Percentiles rank a stretch among this genome's conserved stretches.
Evolutionary conservation across 371 early-diverging fungal genomes (phyloP).

Genomic region (Dinochytrium kinnereticum): DNA sequence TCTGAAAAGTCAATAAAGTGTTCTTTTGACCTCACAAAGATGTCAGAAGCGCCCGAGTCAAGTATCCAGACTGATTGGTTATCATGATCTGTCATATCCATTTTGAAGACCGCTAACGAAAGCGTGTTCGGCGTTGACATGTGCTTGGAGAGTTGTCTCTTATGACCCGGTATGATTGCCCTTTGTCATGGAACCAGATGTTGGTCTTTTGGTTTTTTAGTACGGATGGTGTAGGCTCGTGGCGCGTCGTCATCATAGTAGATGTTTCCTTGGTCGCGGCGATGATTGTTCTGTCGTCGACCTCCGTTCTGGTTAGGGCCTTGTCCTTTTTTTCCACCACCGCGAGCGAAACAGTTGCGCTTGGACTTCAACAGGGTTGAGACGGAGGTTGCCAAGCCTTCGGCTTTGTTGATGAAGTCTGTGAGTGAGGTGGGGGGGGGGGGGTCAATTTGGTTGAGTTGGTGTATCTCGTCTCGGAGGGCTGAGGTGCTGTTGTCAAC

Average conservation of each 20-base stretch:
- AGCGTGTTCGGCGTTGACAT: not conserved
- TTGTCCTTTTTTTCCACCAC: not conserved
- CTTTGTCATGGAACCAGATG: not conserved
- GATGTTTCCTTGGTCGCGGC: not conserved
- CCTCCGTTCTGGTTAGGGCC: not conserved
- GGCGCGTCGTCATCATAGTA: not conserved
- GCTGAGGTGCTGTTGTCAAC: no score
- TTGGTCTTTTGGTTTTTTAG: not conserved
- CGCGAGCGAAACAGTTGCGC: slow-evolving; percentile 43
- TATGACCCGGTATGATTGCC: not conserved
- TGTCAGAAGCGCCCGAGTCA: not conserved
- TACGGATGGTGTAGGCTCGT: not conserved
- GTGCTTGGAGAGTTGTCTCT: not conserved
- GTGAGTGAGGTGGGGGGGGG: no score
- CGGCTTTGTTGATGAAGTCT: no score
- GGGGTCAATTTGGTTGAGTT: no score
- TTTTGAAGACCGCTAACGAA: no score
- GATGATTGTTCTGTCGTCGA: not conserved
- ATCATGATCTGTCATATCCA: not conserved
- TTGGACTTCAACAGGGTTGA: no score
- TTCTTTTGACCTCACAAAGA: not conserved
- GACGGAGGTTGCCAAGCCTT: no score
- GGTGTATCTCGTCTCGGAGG: no score
- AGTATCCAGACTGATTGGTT: not conserved
- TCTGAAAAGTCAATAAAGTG: not conserved